Percentiles rank a stretch among this genome's conserved stretches.
Conservation (phyloP, 2,329 filamentous ascomycete genomes). For the Fusarium marasasianum region DNA sequence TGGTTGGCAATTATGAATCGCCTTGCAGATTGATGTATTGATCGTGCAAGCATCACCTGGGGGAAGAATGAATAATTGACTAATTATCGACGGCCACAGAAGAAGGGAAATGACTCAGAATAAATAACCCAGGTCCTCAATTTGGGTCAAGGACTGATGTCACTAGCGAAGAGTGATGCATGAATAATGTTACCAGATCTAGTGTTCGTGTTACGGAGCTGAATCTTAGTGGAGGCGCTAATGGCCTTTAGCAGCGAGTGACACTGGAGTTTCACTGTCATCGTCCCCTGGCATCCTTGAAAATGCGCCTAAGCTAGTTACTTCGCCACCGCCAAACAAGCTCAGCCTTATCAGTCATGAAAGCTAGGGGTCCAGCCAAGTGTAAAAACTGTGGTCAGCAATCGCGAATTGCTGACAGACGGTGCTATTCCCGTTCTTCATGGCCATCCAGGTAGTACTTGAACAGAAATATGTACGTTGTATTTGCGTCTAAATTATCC, state of each 20-base stretch:
- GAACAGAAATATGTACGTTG: neutral
- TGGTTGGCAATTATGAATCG: neutral
- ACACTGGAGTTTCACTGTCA: neutral
- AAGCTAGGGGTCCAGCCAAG: neutral
- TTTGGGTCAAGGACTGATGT: neutral
- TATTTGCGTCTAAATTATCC: neutral
- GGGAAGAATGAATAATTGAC: fast-evolving
- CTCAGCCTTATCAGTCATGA: neutral
- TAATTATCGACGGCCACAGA: neutral
- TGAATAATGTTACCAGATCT: neutral
- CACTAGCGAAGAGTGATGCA: neutral
- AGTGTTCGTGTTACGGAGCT: neutral
- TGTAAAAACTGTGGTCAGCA: neutral
- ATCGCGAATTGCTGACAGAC: neutral
- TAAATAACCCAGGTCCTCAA: neutral
- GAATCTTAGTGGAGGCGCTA: neutral
- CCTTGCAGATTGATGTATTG: neutral
- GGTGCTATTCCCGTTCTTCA: neutral
- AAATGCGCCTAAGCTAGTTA: neutral
- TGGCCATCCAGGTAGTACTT: fast-evolving
- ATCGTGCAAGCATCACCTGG: neutral
- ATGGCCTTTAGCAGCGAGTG: neutral
- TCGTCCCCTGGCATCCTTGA: neutral
- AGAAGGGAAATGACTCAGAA: neutral
- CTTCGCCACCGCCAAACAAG: neutral